Base-by-base conservation (phyloP, 768 basidiomycete species). In the Phanerochaete sordida region DNA sequence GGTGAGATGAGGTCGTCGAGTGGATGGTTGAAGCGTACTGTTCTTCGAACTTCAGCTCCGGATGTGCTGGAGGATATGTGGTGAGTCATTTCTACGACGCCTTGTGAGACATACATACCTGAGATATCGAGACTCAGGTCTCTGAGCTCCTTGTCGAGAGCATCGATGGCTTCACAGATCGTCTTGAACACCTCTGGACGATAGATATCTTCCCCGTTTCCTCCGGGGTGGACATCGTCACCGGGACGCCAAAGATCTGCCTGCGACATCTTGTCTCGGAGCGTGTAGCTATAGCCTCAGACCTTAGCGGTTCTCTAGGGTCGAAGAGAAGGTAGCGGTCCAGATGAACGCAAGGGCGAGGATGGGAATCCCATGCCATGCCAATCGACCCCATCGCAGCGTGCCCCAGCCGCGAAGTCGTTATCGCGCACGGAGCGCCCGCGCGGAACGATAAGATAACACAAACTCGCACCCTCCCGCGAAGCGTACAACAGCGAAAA, bases 91-190 rank as follows among this genome's bases (percentile, higher is more conserved):
- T 19, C 35, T 39, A 15, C 59, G 27, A 9, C 11, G 16, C 23
- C 35, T 7, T 24, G 19, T 8, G n/a, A n/a, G 30, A 6, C 45
- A 16, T 21, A 57, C 78, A 39, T 65, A 88, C 90, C 81, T 62
- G 88, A 88, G 21, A 93, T 90, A 66, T 88, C 85, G 30, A 89
- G 72, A 67, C 89, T 91, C 21, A 93, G 73, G 35, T 65, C 72
- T 56, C 84, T 77, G 55, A 92, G 71, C 48, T 86, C 84, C 0
- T 70, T 69, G 61, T 84, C 77, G n/a, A 89, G 73, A 24, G 71
- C 75, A 55, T 77, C 69, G 37, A 92, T 80, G 58, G 77, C 79
- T 19, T 73, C 67, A 61, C 86, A 85, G 45, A 91, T 86, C n/a
- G 80, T 79, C 59, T 82, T 72, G 35, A 87, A 72, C 11, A 88